A percentile compares a stretch with the other conserved stretches of the same genome.
These are phyloP conservation scores for Psilocybe cubensis DNA, from an alignment of 768 basidiomycete species.

Conservation along the genomic window DNA sequence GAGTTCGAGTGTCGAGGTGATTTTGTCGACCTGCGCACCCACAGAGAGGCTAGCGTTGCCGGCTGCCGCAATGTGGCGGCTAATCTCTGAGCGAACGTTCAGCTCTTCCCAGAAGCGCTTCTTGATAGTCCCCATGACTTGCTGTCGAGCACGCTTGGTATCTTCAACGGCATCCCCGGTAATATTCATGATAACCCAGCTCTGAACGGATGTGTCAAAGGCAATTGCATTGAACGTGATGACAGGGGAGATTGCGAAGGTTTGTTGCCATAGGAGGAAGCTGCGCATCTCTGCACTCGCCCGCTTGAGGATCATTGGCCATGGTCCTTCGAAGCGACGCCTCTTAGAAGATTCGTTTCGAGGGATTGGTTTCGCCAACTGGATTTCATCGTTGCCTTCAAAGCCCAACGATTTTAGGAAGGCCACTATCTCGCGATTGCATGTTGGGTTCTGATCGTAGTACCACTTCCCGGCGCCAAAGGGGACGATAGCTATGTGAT, in stretches of 20 bases:
- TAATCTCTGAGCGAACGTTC: too few relatives aligned
- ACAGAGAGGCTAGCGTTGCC: too few relatives aligned
- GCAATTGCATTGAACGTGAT: background rate
- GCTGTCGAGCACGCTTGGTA: too few relatives aligned
- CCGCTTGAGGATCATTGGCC: background rate
- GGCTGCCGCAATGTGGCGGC: too few relatives aligned
- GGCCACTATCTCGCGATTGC: background rate
- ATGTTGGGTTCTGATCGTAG: background rate
- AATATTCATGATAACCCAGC: slow-evolving; percentile 1
- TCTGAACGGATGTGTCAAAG: background rate
- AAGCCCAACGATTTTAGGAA: background rate
- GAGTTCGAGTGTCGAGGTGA: too few relatives aligned
- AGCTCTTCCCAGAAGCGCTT: too few relatives aligned
- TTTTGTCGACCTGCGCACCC: too few relatives aligned
- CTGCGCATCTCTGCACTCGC: background rate
- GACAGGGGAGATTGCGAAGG: background rate
- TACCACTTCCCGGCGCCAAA: background rate
- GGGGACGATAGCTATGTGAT: background rate
- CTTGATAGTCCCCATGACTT: too few relatives aligned
- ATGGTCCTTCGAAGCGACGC: background rate
- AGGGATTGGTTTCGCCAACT: background rate
- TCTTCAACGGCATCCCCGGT: background rate
- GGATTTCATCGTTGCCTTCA: background rate
- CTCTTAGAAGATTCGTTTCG: background rate
- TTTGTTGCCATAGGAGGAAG: background rate